phyloP scores from a whole-genome alignment of 1,284 basidiomycete genomes.

The Cryptococcus sp. region DNA sequence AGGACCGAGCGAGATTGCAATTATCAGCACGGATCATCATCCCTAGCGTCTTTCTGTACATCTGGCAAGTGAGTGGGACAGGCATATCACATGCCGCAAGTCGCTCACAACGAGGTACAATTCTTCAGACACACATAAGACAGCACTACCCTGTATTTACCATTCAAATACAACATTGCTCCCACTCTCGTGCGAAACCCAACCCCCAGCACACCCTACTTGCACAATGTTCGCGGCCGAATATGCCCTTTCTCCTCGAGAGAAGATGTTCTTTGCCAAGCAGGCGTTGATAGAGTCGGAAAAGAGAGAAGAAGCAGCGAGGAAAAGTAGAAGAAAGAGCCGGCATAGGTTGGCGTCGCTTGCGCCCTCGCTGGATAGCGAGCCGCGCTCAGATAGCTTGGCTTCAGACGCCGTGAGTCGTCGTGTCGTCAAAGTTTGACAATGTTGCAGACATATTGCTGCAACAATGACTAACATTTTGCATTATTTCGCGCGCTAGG shows the following conservation, averaged over 20 bases:
- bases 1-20: no score
- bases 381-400: not conserved
- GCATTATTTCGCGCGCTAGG: not conserved
- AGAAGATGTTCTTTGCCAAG: not conserved
- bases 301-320: not conserved
- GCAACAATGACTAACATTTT: not conserved
- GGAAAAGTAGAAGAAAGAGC: not conserved
- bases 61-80: no score
- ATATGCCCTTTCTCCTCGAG: not conserved
- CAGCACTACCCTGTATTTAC: no score
- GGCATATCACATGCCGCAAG: no score
- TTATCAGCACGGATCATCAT: no score
- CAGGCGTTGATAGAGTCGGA: not conserved
- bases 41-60: no score
- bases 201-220: no score
- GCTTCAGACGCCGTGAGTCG: not conserved
- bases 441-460: not conserved
- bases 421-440: not conserved
- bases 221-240: not conserved
- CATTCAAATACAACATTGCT: no score
- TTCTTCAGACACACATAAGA: no score
- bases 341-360: not conserved
- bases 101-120: no score
- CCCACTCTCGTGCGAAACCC: no score
- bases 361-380: not conserved